A percentile compares a stretch with the other conserved stretches of the same genome.
phyloP scores from a whole-genome alignment of 805 yeast species.

The Candida khao-thaluensis region DNA sequence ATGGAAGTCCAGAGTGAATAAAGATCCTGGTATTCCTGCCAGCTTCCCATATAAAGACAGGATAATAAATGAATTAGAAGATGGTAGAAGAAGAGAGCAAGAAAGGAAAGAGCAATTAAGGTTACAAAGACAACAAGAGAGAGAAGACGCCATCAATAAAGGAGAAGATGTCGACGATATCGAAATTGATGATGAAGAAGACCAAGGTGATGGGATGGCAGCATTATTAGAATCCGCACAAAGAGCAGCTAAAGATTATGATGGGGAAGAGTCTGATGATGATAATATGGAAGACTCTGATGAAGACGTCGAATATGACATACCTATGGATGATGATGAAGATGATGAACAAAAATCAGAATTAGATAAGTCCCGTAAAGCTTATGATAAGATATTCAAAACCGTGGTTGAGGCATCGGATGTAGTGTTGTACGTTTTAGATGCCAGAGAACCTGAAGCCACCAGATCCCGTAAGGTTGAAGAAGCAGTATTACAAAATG shows the following conservation, averaged over 20 bases:
- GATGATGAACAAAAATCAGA: slow-evolving; percentile 47
- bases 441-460: slow-evolving; percentile 95
- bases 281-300: slow-evolving; percentile 33
- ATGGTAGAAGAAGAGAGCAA: slow-evolving; percentile 50
- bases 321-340: slow-evolving; percentile 27
- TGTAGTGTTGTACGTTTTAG: slow-evolving; percentile 88
- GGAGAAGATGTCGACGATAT: slow-evolving; percentile 38
- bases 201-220: slow-evolving; percentile 55
- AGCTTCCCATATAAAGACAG: slow-evolving; percentile 91
- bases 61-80: slow-evolving; percentile 72
- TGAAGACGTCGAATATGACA: slow-evolving; percentile 39
- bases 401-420: slow-evolving; percentile 91
- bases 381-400: slow-evolving; percentile 91
- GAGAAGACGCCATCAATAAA: slow-evolving; percentile 38
- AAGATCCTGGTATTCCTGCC: slow-evolving; percentile 94
- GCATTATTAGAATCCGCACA: slow-evolving; percentile 91
- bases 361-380: slow-evolving; percentile 76
- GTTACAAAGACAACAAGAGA: slow-evolving; percentile 50
- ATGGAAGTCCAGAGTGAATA: slow-evolving; percentile 82
- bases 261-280: slow-evolving; percentile 49
- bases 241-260: slow-evolving; percentile 74
- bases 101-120: slow-evolving; percentile 54
- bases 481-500: slow-evolving; percentile 77
- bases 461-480: slow-evolving; percentile 92
- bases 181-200: slow-evolving; percentile 39